Base-by-base conservation (phyloP, 78 protist genomes). In the Cavenderia fasciculata region DNA sequence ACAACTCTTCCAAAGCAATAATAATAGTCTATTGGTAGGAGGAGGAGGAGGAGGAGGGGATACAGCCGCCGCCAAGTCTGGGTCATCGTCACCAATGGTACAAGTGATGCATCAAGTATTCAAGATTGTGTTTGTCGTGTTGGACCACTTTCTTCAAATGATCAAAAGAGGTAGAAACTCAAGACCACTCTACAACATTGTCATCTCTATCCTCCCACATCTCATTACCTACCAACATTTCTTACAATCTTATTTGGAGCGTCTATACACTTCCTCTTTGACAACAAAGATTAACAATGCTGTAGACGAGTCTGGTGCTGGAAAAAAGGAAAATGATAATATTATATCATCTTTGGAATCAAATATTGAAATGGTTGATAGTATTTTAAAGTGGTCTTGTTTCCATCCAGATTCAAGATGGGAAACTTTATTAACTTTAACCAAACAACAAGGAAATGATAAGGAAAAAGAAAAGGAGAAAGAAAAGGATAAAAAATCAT, bases 391-490 rank as follows among this genome's bases (percentile, higher is more conserved):
- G 65, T 65, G 76, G 74, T 18, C 70, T 29, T 44, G 62, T 11
- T 78, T 40, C 49, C 88, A 78, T 66, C 88, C 88, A 78, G 76
- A 78, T 18, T 78, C 88, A 18, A 74, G 65, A 38, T 78, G 88
- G 88, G 62, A 62, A 33, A 65, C 88, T 25, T 78, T 65, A 19
- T 49, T 75, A 23, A 27, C 46, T 7, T 16, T 78, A 54, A n/a
- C 46, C 18, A 33, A 43, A 31, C 16, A 62, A n/a, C 46, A 56
- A 23, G 47, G 29, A 59, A 40, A 59, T 21, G 46, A 54, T 14
- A 51, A 49, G 3, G 34, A 40, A 54, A 49, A 19, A 57, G 40
- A 21, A 23, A 57, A 59, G 18, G 74, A 41, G 41, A 66, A 66
- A 66, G 43, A 68, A 77, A 77, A 77, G 18, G 74, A 63, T n/a